phyloP scores from a whole-genome alignment of 1,284 basidiomycete species.

The Meira nashicola region DNA sequence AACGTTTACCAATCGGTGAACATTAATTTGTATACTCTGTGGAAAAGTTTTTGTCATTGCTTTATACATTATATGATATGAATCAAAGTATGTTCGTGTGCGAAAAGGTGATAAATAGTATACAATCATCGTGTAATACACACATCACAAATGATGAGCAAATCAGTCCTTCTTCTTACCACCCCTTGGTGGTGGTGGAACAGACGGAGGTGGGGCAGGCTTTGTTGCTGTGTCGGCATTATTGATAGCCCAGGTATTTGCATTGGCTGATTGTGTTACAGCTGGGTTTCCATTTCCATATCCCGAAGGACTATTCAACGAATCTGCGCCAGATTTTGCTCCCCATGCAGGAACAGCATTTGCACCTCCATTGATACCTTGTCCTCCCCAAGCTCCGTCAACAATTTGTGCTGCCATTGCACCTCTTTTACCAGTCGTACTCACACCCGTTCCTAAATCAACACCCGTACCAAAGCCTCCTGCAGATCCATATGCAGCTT shows the following conservation, averaged over 20 bases:
- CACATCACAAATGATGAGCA: too few relatives aligned
- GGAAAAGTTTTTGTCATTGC: too few relatives aligned
- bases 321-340: too few relatives aligned
- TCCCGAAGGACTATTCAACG: too few relatives aligned
- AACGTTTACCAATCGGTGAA: too few relatives aligned
- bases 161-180: constrained; percentile 10
- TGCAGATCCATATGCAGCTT: not conserved
- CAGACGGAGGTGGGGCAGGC: not conserved
- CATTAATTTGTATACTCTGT: too few relatives aligned
- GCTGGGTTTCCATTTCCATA: not conserved
- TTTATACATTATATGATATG: too few relatives aligned
- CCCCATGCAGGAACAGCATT: too few relatives aligned
- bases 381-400: constrained; percentile 4
- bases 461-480: not conserved
- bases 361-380: constrained; percentile 1
- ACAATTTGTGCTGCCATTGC: constrained; percentile 7
- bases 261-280: not conserved
- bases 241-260: not conserved
- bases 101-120: too few relatives aligned
- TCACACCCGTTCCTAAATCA: not conserved
- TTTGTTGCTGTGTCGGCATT: not conserved
- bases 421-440: not conserved
- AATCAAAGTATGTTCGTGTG: too few relatives aligned
- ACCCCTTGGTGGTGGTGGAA: not conserved
- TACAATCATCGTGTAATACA: too few relatives aligned